A percentile compares a stretch with the other conserved stretches of the same genome.
Conservation (phyloP, 768 basidiomycete genomes). For the Hebeloma cylindrosporum region DNA sequence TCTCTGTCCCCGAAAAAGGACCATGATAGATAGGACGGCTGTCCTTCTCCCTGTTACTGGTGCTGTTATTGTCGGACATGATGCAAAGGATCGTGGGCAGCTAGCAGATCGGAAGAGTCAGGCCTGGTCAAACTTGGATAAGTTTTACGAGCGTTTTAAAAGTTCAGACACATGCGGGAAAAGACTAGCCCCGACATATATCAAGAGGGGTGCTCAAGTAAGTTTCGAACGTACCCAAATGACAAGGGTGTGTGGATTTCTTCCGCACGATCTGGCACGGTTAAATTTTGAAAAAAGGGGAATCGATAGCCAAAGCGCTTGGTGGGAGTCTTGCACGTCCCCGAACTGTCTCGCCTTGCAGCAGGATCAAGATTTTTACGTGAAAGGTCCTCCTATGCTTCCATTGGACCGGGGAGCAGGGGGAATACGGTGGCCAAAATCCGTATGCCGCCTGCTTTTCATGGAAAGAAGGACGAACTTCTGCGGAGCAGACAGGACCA, state of each 20-base stretch:
- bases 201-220: conserved; percentile 12
- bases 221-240: conserved; percentile 3
- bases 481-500: conserved; percentile 21
- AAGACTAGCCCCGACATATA: conserved; percentile 16
- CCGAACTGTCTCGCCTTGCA: conserved; percentile 13
- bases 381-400: conserved; percentile 12
- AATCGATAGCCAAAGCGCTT: conserved; percentile 11
- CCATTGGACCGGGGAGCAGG: conserved; percentile 15
- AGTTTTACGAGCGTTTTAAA: conserved; percentile 16
- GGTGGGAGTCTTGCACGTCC: conserved; percentile 15
- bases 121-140: conserved; percentile 7
- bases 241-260: conserved; percentile 16
- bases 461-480: conserved; percentile 13
- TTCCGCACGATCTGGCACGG: conserved; percentile 10
- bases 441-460: conserved; percentile 12
- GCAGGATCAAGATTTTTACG: conserved; percentile 19
- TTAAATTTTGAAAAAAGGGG: conserved; percentile 3
- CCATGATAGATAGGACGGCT: conserved; percentile 6
- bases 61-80: conserved; percentile 24
- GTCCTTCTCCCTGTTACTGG: conserved; percentile 12
- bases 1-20: conserved; percentile 12
- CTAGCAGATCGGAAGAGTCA: conserved; percentile 6
- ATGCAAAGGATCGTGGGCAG: conserved; percentile 9
- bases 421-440: conserved; percentile 16
- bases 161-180: conserved; percentile 9